Evolutionary conservation across 2,329 filamentous ascomycete genomes (phyloP).

Genomic region (Xylaria arbuscula): DNA sequence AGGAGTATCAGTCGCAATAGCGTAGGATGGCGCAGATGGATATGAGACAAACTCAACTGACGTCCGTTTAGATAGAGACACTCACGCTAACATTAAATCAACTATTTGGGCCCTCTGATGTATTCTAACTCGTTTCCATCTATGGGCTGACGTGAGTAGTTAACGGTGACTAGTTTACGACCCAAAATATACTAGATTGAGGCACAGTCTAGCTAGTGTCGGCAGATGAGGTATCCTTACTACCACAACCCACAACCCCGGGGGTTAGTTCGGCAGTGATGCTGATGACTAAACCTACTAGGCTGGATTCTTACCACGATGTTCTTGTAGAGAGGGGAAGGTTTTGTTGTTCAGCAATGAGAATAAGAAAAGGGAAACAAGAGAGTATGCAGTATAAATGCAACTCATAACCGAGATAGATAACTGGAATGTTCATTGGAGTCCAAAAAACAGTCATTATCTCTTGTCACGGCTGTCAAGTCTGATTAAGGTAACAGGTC

Average conservation of each 20-base stretch:
- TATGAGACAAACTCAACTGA: no score
- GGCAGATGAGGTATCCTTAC: background rate
- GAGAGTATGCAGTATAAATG: background rate
- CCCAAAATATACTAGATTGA: background rate
- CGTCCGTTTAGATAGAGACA: no score
- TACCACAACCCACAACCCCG: no score
- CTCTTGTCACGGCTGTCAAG: conserved; percentile 7
- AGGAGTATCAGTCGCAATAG: no score
- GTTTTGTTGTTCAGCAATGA: background rate
- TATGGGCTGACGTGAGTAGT: no score
- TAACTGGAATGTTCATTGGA: background rate
- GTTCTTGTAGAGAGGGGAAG: background rate
- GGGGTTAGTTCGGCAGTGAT: background rate
- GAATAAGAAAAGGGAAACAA: background rate
- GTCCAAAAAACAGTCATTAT: background rate
- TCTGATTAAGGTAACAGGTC: conserved; percentile 13
- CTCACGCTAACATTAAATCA: no score
- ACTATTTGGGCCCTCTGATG: no score
- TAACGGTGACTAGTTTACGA: no score
- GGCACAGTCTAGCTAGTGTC: background rate
- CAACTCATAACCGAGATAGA: background rate
- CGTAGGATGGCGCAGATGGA: no score
- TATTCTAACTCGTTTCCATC: no score
- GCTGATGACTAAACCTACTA: background rate
- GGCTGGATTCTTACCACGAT: no score